A percentile compares a stretch with the other conserved stretches of the same genome.
These are phyloP conservation scores for Brassica balearica DNA, from an alignment of 441 rosid species.

Conservation along the genomic window DNA sequence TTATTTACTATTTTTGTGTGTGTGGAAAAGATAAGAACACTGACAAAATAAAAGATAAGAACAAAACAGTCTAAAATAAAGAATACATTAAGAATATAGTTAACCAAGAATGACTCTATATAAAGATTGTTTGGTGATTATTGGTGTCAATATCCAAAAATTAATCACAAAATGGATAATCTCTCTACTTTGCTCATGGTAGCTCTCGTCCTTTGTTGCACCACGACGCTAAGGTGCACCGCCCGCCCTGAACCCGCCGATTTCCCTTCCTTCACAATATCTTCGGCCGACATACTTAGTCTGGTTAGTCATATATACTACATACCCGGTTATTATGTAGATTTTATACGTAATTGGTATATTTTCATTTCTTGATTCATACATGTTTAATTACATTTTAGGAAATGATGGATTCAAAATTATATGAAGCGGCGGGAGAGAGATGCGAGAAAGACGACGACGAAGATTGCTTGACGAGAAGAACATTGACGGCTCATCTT, in stretches of 20 bases:
- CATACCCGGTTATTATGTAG: background rate
- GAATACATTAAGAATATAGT: constrained; percentile 6
- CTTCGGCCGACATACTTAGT: constrained; percentile 39
- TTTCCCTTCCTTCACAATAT: constrained; percentile 33
- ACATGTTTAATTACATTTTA: constrained; percentile 9
- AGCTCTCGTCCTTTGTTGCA: constrained; percentile 45
- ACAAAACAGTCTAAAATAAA: constrained; percentile 12
- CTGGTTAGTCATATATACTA: constrained; percentile 35
- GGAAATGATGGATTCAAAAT: constrained; percentile 42
- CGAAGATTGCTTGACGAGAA: constrained; percentile 65
- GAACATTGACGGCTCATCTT: constrained; percentile 61
- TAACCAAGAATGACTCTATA: constrained; percentile 35
- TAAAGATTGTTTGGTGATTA: constrained; percentile 27
- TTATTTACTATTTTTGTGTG: background rate
- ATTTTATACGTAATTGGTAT: background rate
- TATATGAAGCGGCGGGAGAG: constrained; percentile 44
- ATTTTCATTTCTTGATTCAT: background rate
- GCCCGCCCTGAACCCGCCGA: constrained; percentile 51
- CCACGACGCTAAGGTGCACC: constrained; percentile 43
- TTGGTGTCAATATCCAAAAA: constrained; percentile 28
- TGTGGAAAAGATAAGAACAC: constrained; percentile 28
- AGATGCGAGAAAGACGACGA: constrained; percentile 57
- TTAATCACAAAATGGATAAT: constrained; percentile 38
- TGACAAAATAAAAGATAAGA: constrained; percentile 30
- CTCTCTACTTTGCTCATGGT: constrained; percentile 44